Base-by-base conservation (phyloP, 176 grass and related monocot species). In the Luzula sylvatica region DNA sequence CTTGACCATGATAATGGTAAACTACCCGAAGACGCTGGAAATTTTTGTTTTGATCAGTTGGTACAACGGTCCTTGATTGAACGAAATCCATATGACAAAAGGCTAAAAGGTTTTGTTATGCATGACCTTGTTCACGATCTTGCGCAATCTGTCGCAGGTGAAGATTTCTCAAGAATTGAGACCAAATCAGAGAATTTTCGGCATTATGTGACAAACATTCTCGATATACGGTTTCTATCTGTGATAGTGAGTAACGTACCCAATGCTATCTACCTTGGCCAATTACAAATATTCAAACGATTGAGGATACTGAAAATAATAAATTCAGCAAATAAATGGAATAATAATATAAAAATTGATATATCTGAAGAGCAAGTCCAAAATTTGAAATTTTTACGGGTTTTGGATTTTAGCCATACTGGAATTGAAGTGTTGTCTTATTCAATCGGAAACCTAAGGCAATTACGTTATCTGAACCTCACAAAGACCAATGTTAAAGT, bases 51-150 rank as follows among this genome's bases (percentile, higher is more conserved):
- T 12, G 35, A 65, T 12, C 21, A 73, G 5, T 13, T 80, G 14
- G 2, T 72, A 5, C 32, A 54, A 8, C 14, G 51, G 3, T 75
- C 72, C 15, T 25, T 75, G 20, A 38, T 75, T 28, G 52, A 67
- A 26, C 7, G 19, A 8, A 11, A 20, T n/a, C 8, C 19, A 7
- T 53, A 13, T 43, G 26, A 42, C 16, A 19, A 28, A 26, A 35
- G 35, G 11, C 27, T 9, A 20, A 35, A 32, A 2, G 16, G 27
- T 56, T 56, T 38, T 8, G 8, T 29, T 8, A 57, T 63, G 65
- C 53, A 76, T 62, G 65, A 69, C 23, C 65, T 76, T 23, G 52
- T 38, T 26, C 65, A 41, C 51, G 64, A 63, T 26, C 65, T 63
- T 22, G 38, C 55, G 23, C 30, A 46, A 15, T 40, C n/a, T n/a